A percentile compares a stretch with the other conserved stretches of the same genome.
Conservation (phyloP, 768 basidiomycete species). For the Calvatia gigantea region DNA sequence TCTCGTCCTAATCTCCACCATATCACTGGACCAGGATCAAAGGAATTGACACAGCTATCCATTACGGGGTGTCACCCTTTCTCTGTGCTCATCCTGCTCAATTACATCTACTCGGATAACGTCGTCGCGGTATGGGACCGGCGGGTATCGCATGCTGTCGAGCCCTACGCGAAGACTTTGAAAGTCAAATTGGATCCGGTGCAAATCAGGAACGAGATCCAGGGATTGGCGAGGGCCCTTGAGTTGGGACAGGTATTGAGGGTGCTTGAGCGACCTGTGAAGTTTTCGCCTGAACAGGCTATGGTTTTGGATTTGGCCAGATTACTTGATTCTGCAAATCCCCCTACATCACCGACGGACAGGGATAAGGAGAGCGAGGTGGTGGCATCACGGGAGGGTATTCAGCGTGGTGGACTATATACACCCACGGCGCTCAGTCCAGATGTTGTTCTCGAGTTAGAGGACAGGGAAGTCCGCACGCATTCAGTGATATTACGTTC, state of each 20-base stretch:
- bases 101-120: constrained; percentile 88
- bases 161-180: constrained; percentile 35
- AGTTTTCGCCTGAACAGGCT: constrained; percentile 45
- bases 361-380: neutral
- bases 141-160: constrained; percentile 53
- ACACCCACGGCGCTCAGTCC: constrained; percentile 35
- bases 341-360: constrained; percentile 20
- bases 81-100: constrained; percentile 68
- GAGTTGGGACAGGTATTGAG: constrained; percentile 50
- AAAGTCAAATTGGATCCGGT: constrained; percentile 37
- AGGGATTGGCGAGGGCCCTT: constrained; percentile 52
- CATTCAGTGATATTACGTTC: constrained; percentile 80
- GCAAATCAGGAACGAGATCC: constrained; percentile 63
- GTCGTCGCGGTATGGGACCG: constrained; percentile 83
- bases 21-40: constrained; percentile 20
- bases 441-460: constrained; percentile 72
- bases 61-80: constrained; percentile 61
- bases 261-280: constrained; percentile 60
- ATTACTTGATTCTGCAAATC: constrained; percentile 36
- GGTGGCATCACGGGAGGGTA: neutral
- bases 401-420: constrained; percentile 1
- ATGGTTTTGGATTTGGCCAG: constrained; percentile 45
- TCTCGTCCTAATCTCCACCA: constrained; percentile 19
- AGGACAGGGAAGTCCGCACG: constrained; percentile 59
- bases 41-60: constrained; percentile 29